Percentiles rank a stretch among this genome's conserved stretches.
phyloP scores from a whole-genome alignment of 164 flowering plant genomes.

The Vitis amurensis region DNA sequence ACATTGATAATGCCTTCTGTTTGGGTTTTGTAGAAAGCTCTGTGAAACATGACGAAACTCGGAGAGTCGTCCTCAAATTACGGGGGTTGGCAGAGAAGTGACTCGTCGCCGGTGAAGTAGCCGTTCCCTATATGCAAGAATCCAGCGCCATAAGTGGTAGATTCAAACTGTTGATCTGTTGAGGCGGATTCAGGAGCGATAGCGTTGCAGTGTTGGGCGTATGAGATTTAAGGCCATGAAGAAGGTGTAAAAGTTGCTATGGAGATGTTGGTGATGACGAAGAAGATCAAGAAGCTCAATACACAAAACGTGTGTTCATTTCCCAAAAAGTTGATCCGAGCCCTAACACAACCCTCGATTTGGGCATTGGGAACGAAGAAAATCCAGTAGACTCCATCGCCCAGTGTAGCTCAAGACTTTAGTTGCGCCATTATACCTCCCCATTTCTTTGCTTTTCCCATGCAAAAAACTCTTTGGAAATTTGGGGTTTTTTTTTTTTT shows the following conservation, averaged over 20 bases:
- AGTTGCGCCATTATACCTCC: too few relatives aligned
- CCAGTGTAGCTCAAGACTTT: background rate
- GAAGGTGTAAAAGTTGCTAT: background rate
- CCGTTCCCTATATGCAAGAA: background rate
- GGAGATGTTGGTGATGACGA: conserved; percentile 5
- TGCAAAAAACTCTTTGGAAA: too few relatives aligned
- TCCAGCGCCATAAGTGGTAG: background rate
- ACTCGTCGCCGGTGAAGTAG: conserved; percentile 25
- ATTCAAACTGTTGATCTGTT: background rate
- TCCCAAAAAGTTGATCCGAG: background rate
- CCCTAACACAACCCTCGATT: conserved; percentile 9
- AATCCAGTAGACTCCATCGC: conserved; percentile 12
- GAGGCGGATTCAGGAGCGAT: conserved; percentile 11
- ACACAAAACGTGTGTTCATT: background rate
- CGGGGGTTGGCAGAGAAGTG: background rate
- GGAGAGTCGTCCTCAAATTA: background rate
- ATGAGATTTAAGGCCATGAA: background rate
- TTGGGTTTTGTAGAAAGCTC: background rate
- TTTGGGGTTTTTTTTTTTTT: too few relatives aligned
- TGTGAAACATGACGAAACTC: background rate
- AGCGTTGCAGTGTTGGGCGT: conserved; percentile 23
- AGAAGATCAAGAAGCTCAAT: conserved; percentile 6
- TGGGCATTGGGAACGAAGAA: conserved; percentile 4
- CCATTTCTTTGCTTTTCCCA: too few relatives aligned
- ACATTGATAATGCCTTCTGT: conserved; percentile 6